Percentiles rank a stretch among this genome's conserved stretches.
phyloP scores from a whole-genome alignment of 257 asterid species.

The Craterostigma plantagineum region DNA sequence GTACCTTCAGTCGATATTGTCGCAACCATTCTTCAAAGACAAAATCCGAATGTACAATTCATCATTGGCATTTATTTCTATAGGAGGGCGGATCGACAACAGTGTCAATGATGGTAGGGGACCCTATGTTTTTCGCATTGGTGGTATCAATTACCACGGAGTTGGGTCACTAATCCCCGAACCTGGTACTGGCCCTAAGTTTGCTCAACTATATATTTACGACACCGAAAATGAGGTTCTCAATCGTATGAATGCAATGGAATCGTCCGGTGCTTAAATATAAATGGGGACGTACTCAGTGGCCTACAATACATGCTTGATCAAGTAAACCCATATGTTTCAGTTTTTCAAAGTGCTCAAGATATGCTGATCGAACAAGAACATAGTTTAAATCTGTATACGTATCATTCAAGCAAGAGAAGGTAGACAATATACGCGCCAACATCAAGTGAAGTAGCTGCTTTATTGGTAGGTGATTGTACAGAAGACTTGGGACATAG shows the following conservation, averaged over 20 bases:
- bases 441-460: background rate
- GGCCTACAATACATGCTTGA: slow-evolving; percentile 1
- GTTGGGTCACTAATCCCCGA: background rate
- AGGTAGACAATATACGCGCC: background rate
- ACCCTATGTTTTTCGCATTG: background rate
- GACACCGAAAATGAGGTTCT: background rate
- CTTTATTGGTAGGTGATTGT: background rate
- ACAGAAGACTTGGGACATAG: background rate
- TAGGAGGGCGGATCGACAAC: too few species aligned
- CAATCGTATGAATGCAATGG: background rate
- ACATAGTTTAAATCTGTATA: background rate
- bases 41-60: too few species aligned
- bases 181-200: background rate
- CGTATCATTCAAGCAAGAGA: background rate
- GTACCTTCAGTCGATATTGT: too few species aligned
- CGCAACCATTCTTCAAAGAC: too few species aligned
- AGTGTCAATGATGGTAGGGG: too few species aligned
- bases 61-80: too few species aligned
- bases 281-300: background rate
- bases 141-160: background rate
- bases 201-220: background rate
- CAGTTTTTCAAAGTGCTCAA: background rate
- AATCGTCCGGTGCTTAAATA: too few species aligned
- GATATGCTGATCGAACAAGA: background rate
- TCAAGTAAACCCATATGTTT: background rate